phyloP scores from a whole-genome alignment of 352 stramenopile species.

The Globisporangium iwayamae region DNA sequence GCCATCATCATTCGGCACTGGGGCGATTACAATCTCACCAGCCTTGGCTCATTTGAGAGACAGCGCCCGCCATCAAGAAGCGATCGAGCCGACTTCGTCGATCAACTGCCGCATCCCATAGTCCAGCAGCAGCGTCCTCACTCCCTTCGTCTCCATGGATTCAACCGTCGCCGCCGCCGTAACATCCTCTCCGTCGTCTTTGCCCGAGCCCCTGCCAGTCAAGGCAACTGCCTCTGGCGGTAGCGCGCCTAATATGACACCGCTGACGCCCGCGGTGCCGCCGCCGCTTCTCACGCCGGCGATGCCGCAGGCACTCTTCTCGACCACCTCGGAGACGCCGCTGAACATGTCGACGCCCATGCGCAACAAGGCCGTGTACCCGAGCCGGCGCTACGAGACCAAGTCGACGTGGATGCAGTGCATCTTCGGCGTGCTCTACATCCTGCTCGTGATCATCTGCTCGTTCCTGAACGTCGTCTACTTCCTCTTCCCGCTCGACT shows the following conservation, averaged over 20 bases:
- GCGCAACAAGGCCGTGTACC: constrained; percentile 30
- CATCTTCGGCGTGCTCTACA: constrained; percentile 38
- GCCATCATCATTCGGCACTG: constrained; percentile 1
- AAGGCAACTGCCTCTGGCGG: neutral
- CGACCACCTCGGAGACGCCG: constrained; percentile 10
- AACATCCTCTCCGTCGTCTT: no score
- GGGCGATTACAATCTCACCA: constrained; percentile 1
- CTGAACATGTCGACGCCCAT: constrained; percentile 18
- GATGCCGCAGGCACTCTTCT: constrained; percentile 3
- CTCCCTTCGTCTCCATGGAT: no score
- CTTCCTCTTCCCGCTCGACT: constrained; percentile 51
- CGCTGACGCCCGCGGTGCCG: neutral
- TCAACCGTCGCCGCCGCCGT: no score
- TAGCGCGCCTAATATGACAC: neutral
- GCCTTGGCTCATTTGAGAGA: neutral
- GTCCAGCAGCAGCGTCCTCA: no score
- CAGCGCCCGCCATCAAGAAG: neutral
- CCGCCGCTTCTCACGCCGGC: no score
- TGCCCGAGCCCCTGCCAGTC: neutral
- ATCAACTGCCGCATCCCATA: no score
- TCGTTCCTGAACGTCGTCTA: constrained; percentile 63
- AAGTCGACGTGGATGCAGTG: constrained; percentile 34
- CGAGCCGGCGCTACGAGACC: constrained; percentile 47
- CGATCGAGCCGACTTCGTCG: no score
- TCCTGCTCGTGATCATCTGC: constrained; percentile 43